phyloP scores from a whole-genome alignment of 345 rosid genomes.

The Punica granatum region DNA sequence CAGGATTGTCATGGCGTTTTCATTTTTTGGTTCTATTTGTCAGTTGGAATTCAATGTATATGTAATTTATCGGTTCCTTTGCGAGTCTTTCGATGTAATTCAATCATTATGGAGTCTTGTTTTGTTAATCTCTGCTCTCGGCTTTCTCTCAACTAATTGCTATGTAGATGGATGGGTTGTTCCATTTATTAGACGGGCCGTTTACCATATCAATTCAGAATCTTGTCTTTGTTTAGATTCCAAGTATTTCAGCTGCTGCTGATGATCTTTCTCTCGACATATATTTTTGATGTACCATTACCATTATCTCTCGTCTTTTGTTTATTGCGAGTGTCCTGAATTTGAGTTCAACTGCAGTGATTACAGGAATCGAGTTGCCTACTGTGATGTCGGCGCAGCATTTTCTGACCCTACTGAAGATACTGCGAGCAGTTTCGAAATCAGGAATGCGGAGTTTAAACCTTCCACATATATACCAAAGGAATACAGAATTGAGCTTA shows the following conservation, averaged over 20 bases:
- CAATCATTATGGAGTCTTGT: not conserved
- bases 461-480: constrained; percentile 43
- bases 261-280: not conserved
- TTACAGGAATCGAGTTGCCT: constrained; percentile 54
- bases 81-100: no score
- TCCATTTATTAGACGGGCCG: not conserved
- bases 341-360: constrained; percentile 27
- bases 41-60: not conserved
- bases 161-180: not conserved
- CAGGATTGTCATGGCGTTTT: not conserved
- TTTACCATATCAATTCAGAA: not conserved
- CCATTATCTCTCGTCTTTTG: not conserved
- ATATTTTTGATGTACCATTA: not conserved
- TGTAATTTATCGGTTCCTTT: not conserved
- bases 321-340: constrained; percentile 6
- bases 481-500: constrained; percentile 62
- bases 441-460: constrained; percentile 31
- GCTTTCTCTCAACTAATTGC: not conserved
- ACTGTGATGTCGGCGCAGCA: constrained; percentile 81
- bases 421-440: constrained; percentile 31
- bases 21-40: not conserved
- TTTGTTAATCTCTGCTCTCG: not conserved
- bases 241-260: not conserved
- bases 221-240: not conserved
- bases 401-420: constrained; percentile 42